Percentiles rank a stretch among this genome's conserved stretches.
phyloP scores from a whole-genome alignment of 345 rosid species.

The Euphorbia pulcherrima region DNA sequence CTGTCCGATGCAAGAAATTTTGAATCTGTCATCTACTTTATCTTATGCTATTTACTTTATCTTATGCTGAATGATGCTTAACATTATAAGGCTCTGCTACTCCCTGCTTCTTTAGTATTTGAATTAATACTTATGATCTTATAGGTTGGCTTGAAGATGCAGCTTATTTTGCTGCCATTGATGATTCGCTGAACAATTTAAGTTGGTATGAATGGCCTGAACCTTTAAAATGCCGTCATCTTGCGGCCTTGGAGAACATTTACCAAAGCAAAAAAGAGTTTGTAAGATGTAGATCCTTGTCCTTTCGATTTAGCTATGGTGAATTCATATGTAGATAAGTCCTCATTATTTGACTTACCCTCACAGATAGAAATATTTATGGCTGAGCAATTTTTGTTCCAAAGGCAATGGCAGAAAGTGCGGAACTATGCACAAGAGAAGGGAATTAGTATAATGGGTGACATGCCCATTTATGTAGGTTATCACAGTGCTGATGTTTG shows the following conservation, averaged over 20 bases:
- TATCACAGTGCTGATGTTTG: conserved; percentile 98
- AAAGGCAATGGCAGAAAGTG: conserved; percentile 91
- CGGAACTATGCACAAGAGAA: conserved; percentile 58
- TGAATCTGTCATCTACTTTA: not conserved
- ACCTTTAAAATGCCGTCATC: conserved; percentile 71
- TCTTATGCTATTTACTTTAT: no score
- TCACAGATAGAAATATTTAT: conserved; percentile 77
- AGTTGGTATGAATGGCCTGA: conserved; percentile 94
- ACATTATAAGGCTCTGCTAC: not conserved
- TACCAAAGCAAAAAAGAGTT: conserved; percentile 68
- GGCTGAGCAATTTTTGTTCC: conserved; percentile 88
- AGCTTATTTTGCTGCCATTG: conserved; percentile 91
- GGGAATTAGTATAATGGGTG: conserved; percentile 92
- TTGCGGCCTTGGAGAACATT: conserved; percentile 80
- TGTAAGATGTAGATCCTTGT: conserved; percentile 46
- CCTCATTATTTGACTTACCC: conserved; percentile 20
- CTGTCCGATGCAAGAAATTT: not conserved
- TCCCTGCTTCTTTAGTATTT: not conserved
- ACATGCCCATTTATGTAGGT: conserved; percentile 96
- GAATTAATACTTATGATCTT: conserved; percentile 6
- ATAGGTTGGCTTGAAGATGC: conserved; percentile 98
- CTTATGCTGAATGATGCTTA: not conserved
- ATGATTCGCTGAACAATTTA: conserved; percentile 45
- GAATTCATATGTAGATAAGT: not conserved
- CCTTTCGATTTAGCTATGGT: conserved; percentile 8